Evolutionary conservation across 1,284 basidiomycete species (phyloP).

Genomic region (Ganoderma lucidum): DNA sequence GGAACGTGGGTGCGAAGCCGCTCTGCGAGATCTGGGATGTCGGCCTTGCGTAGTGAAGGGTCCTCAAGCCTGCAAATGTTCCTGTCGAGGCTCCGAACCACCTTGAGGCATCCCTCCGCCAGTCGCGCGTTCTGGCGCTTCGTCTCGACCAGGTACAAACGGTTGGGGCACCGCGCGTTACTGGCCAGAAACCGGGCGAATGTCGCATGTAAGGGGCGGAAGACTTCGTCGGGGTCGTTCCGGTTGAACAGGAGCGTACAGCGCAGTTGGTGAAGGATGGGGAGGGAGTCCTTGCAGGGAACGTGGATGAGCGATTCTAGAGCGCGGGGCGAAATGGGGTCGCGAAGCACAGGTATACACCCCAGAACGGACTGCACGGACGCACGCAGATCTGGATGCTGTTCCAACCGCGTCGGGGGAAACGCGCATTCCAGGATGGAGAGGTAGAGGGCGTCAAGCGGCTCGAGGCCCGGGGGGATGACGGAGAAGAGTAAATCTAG

Average conservation of each 20-base stretch:
- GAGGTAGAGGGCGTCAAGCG: constrained; percentile 24
- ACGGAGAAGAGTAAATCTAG: constrained; percentile 18
- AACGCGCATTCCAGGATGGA: constrained; percentile 22
- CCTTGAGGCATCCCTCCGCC: constrained; percentile 18
- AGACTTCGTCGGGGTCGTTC: constrained; percentile 7
- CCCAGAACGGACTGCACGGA: constrained; percentile 17
- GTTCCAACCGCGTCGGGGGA: constrained; percentile 9
- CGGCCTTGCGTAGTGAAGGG: constrained; percentile 5
- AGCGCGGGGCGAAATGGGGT: constrained; percentile 14
- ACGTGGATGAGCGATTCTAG: constrained; percentile 15
- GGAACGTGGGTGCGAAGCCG: constrained; percentile 8
- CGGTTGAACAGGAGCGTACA: constrained; percentile 12
- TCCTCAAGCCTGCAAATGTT: constrained; percentile 10
- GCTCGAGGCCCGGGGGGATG: not conserved
- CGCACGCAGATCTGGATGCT: constrained; percentile 2
- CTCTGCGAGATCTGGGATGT: constrained; percentile 1
- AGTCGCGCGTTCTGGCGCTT: constrained; percentile 12
- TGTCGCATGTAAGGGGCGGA: constrained; percentile 21
- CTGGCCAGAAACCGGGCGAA: constrained; percentile 25
- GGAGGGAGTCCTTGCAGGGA: not conserved
- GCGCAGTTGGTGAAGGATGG: constrained; percentile 21
- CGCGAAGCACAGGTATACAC: constrained; percentile 20
- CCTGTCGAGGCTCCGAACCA: constrained; percentile 4
- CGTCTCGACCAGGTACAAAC: constrained; percentile 19
- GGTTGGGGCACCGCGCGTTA: constrained; percentile 16